Conservation (phyloP, 176 grass and related monocot species). For the Pontederia crassipes region DNA sequence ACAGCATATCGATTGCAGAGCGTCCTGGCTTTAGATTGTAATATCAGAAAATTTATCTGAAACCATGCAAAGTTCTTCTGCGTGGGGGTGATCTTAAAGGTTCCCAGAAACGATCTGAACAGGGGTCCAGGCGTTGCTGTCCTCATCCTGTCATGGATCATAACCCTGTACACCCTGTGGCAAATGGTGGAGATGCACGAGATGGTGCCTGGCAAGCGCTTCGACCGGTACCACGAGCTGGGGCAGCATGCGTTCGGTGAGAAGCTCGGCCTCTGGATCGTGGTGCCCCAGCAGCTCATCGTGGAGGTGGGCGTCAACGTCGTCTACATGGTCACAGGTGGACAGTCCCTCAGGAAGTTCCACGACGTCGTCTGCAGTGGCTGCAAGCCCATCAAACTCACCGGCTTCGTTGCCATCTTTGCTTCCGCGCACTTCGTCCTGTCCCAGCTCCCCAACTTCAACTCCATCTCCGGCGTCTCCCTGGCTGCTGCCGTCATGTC, state of each 20-base stretch:
- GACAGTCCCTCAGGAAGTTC: constrained; percentile 54
- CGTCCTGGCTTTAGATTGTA: no score
- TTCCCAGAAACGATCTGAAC: not conserved
- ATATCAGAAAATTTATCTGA: no score
- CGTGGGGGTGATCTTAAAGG: no score
- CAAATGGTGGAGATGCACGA: constrained; percentile 92
- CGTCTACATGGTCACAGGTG: constrained; percentile 80
- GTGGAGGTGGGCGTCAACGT: constrained; percentile 64
- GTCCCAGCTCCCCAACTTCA: constrained; percentile 54
- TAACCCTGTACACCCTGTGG: constrained; percentile 80
- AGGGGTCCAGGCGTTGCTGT: constrained; percentile 39
- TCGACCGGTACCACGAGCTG: constrained; percentile 75
- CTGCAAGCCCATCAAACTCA: constrained; percentile 37
- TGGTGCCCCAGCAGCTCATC: constrained; percentile 68
- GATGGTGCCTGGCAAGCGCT: constrained; percentile 73
- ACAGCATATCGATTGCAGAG: no score
- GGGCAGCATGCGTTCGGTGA: constrained; percentile 65
- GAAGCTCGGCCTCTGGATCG: constrained; percentile 59
- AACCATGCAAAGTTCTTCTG: no score
- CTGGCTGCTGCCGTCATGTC: constrained; percentile 70
- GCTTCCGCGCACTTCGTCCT: constrained; percentile 62
- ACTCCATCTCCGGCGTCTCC: constrained; percentile 55
- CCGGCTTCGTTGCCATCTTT: constrained; percentile 81
- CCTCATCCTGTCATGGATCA: constrained; percentile 51
- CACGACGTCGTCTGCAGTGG: constrained; percentile 20